Conservation (phyloP, 352 stramenopile species). For the Globisporangium okanoganense region DNA sequence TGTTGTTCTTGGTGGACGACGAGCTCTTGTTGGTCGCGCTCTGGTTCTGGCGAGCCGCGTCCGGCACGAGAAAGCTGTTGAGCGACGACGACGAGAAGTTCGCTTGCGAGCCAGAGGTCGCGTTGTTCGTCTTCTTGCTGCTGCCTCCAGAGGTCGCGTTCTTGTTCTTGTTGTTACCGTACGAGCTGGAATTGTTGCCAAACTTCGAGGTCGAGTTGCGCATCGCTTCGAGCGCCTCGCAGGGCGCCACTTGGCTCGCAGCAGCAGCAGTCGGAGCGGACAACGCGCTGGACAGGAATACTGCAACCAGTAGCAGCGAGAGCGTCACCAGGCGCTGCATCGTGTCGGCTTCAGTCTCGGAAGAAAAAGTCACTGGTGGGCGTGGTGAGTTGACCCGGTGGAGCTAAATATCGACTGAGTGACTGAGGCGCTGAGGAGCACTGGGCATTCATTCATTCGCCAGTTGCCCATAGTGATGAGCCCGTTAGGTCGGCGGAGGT, state of each 20-base stretch:
- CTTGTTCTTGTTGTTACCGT: too few species aligned
- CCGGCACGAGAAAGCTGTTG: not conserved
- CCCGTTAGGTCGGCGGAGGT: not conserved
- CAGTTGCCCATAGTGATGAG: not conserved
- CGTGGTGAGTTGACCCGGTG: not conserved
- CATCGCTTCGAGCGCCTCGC: not conserved
- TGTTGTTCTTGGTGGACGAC: not conserved
- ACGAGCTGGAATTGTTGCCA: not conserved
- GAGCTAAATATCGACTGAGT: not conserved
- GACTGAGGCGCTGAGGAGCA: not conserved
- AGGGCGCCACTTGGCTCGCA: not conserved
- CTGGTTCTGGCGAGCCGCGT: not conserved
- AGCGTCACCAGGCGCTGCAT: not conserved
- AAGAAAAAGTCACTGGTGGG: not conserved
- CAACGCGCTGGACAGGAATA: not conserved
- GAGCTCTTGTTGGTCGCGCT: conserved; percentile 1
- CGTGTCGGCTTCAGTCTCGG: not conserved
- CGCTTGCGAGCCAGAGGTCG: not conserved
- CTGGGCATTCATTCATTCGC: not conserved
- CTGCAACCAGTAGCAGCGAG: not conserved
- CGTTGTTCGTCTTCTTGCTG: not conserved
- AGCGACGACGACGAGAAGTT: not conserved
- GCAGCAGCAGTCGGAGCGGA: not conserved
- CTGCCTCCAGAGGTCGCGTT: not conserved
- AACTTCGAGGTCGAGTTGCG: not conserved